Base-by-base conservation (phyloP, 257 asterid species). In the Voacanga thouarsii region DNA sequence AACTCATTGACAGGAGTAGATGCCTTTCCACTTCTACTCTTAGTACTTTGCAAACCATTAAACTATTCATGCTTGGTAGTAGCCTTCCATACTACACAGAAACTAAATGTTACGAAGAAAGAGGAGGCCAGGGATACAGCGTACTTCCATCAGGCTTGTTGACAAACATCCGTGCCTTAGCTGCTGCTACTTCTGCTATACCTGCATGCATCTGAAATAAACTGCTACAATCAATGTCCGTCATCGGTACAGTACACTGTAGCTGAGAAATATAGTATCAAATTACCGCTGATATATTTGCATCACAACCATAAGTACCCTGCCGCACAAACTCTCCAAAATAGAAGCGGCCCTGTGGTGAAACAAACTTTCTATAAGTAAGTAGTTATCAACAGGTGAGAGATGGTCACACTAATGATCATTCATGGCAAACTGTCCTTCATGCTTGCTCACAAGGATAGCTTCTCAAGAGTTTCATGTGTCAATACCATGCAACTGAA, bases 111-210 rank as follows among this genome's bases (percentile, higher is more conserved):
- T 33, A 33, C 2, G 37, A 50, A 75, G 53, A 41, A 49, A 50
- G 56, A 74, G 63, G 28, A 75, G 67, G 51, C 37, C 53, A 78
- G 30, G 56, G 30, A 64, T 11, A 65, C 9, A 30, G 85, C 98
- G 77, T 88, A 95, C 99, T 96, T 89, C 99, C 99, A 86, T 96
- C 97, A 61, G 99, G 99, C 82, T 96, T 93, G 89, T 93, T 92
- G 64, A 89, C 75, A 83, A 96, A 96, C 99, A 96, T 96, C 77
- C 99, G 91, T 19, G 99, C 97, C 89, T 96, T 96, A 33, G 99
- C 99, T 39, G 99, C 99, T 44, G 99, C 99, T 65, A 96, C 99
- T 84, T 96, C 99, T 45, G 99, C 98, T 84, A 96, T 87, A 80
- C 91, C 97, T 77, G 97, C 93, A 86, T 96, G 99, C 93, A 93